Base-by-base conservation (phyloP, 1,284 basidiomycete genomes). In the Sanguinoderma infundibulare region DNA sequence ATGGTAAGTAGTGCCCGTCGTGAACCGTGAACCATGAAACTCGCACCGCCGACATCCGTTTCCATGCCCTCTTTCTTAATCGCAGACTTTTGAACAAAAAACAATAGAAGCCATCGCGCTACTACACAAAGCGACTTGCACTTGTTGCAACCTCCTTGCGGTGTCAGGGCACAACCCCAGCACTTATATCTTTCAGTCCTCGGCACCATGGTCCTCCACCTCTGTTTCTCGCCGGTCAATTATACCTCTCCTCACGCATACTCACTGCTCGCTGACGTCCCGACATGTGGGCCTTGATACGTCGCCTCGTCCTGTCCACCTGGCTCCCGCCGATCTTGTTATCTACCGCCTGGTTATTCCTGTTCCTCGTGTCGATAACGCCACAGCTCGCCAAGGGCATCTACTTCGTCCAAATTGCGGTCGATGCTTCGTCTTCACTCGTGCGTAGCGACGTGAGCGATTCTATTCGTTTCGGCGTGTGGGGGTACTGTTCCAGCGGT, bases 341-440 rank as follows among this genome's bases (percentile, higher is more conserved):
- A 57, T 80, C 83, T 67, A 67, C 79, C 26, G 81, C 83, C 5
- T 87, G 83, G 68, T 62, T 87, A 22, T 76, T 88, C 35, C 77
- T 87, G 22, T 78, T 88, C 44, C 77, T 87, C 34, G 81, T 83
- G 36, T 81, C 83, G 6, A 78, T 87, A 55, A n/a, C n/a, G n/a
- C 87, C 85, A 3, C 84, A 85, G n/a, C 82, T 87, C 68, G 81
- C 81, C 69, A 82, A 84, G 70, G 71, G 75, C 63, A 81, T 87
- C 55, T 84, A 77, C 72, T 75, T 87, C 60, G 83, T 86, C 69
- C 74, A 73, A 49, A 74, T 86, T 30, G 67, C 76, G n/a, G 79
- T 77, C 12, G 70, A 77, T 53, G 70, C 75, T 60, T 70, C 69
- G 26, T 72, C 75, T 5, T 68, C 72, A 40, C 53, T 81, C 49